These are phyloP conservation scores for Moelleriella libera DNA, from an alignment of 2,329 filamentous ascomycete genomes.

Conservation along the genomic window DNA sequence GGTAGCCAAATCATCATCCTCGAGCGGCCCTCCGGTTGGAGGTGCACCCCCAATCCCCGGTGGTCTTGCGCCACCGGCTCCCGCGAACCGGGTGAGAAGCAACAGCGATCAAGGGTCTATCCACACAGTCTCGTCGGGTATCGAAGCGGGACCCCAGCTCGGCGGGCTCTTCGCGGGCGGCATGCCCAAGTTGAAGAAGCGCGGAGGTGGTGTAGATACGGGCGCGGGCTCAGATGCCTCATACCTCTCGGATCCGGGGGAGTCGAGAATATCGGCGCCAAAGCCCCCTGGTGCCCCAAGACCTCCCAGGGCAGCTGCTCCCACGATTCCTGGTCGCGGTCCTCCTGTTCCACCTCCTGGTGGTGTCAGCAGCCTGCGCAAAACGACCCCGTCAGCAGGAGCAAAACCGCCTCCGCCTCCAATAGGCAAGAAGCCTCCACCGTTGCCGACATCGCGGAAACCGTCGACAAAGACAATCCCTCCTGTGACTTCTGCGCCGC, in stretches of 20 bases:
- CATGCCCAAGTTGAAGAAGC: constrained; percentile 89
- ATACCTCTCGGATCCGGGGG: constrained; percentile 66
- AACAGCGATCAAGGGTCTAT: constrained; percentile 61
- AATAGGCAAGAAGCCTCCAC: constrained; percentile 61
- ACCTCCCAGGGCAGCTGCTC: constrained; percentile 43
- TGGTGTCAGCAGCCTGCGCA: constrained; percentile 37
- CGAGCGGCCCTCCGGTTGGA: constrained; percentile 46
- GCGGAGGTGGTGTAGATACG: constrained; percentile 66
- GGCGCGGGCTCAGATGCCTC: constrained; percentile 45
- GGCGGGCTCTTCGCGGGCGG: constrained; percentile 83
- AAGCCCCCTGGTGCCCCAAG: constrained; percentile 44
- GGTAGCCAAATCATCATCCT: constrained; percentile 25
- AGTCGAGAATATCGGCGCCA: constrained; percentile 13
- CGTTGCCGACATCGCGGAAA: constrained; percentile 45
- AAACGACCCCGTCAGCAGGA: constrained; percentile 28
- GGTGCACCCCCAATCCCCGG: constrained; percentile 66
- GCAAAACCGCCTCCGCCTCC: constrained; percentile 52
- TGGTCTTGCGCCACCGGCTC: constrained; percentile 58
- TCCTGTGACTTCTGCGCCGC: constrained; percentile 18
- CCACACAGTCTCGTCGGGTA: constrained; percentile 22
- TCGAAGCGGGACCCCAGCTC: constrained; percentile 57
- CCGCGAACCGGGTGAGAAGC: constrained; percentile 60
- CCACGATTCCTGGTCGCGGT: constrained; percentile 39
- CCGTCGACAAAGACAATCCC: constrained; percentile 26
- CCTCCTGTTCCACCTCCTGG: constrained; percentile 26